Evolutionary conservation across 108 stramenopile genomes (phyloP), one percentile per base, ranked within the genome.

Genomic region (Skeletonema grethae): DNA sequence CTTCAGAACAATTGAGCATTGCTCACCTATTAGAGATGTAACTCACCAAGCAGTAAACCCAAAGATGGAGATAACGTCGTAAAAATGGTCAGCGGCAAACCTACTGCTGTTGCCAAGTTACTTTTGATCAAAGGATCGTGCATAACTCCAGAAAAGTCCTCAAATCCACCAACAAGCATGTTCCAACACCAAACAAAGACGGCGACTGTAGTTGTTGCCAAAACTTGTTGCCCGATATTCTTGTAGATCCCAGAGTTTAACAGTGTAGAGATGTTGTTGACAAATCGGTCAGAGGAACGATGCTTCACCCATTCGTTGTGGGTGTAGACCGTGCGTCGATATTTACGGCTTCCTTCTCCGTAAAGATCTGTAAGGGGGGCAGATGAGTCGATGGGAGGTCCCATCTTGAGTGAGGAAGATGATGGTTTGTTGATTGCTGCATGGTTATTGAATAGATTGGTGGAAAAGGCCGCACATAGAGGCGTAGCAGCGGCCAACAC

Each of bases 291-390:
- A 3, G 78, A 75, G 5, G 71, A 72, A 15, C 88, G 82, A 62
- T 87, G 86, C 36, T 82, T 86, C 22, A 79, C 72, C 88, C 88
- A 89, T 55, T 89, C 84, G 45, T 86, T 79, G 63, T 89, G 86
- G 4, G 76, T 85, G 84, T 85, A 89, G 8, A 89, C 88, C 0
- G 88, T 89, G 20, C 88, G 84, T 13, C 89, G 86, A 61, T 75
- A 86, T 61, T 82, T 82, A 13, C 89, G 86, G 18, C 48, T 56
- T 0, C 79, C 76, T 64, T 88, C 87, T 38, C 85, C 87, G 45
- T 75, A 87, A 4, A 34, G 25, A 3, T 60, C 59, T 0, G 32
- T 15, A 0, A 13, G 0, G 2, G 59, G 59, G 3, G 32, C 30
- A n/a, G 59, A 60, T 2, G 59, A 28, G 29, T 60, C 59, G 20